Percentiles rank a stretch among this genome's conserved stretches.
phyloP scores from a whole-genome alignment of 169 alveolate genomes.

The Plasmodium fragile region DNA sequence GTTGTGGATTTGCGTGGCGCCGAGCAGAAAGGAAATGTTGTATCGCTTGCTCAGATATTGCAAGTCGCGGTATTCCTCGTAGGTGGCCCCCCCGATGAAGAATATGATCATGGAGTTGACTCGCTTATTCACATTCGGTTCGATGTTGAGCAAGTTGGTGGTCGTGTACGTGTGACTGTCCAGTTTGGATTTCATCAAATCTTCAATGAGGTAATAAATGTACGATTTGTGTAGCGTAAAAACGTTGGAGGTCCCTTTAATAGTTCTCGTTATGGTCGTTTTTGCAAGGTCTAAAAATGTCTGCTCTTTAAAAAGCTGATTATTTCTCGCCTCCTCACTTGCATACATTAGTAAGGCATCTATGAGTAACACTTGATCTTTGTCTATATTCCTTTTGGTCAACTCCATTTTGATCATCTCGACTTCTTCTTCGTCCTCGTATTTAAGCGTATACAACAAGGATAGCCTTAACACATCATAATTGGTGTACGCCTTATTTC shows the following conservation, averaged over 20 bases:
- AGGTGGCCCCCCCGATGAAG: conserved; percentile 94
- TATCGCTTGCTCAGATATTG: conserved; percentile 83
- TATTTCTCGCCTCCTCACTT: conserved; percentile 87
- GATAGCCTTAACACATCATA: conserved; percentile 91
- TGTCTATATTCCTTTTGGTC: conserved; percentile 49
- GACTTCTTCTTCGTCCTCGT: conserved; percentile 88
- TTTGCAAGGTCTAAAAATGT: conserved; percentile 88
- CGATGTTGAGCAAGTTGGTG: conserved; percentile 74
- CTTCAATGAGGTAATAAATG: conserved; percentile 86
- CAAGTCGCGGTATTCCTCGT: conserved; percentile 92
- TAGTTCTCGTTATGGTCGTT: conserved; percentile 86
- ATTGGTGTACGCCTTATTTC: conserved; percentile 82
- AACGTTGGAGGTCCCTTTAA: conserved; percentile 89
- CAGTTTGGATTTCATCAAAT: conserved; percentile 85
- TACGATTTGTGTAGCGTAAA: conserved; percentile 91
- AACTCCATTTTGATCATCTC: conserved; percentile 31
- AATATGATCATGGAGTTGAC: conserved; percentile 88
- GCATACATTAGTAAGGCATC: conserved; percentile 90
- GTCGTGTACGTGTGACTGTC: conserved; percentile 87
- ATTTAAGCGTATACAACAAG: conserved; percentile 89
- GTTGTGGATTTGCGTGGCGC: conserved; percentile 91
- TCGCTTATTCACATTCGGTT: conserved; percentile 80
- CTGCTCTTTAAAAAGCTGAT: conserved; percentile 89
- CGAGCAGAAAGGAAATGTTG: conserved; percentile 86
- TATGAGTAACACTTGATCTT: conserved; percentile 84